phyloP scores from a whole-genome alignment of 164 flowering plant genomes.

The Akebia trifoliata region DNA sequence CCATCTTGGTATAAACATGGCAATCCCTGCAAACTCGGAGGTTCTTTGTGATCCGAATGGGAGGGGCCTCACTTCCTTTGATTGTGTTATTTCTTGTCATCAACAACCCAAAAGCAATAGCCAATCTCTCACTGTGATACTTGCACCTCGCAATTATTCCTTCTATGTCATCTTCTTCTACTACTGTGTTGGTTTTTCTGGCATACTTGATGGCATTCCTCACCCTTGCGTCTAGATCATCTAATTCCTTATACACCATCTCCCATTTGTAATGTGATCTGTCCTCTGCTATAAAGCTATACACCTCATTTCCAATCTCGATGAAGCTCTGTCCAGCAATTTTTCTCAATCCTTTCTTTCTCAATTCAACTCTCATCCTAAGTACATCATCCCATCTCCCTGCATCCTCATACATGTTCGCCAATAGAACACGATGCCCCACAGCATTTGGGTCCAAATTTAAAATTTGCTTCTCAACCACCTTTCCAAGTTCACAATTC shows the following conservation, averaged over 20 bases:
- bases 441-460: constrained; percentile 14
- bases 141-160: constrained; percentile 16
- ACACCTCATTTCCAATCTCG: constrained; percentile 22
- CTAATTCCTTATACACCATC: constrained; percentile 16
- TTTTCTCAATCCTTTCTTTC: constrained; percentile 24
- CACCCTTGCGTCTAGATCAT: constrained; percentile 17
- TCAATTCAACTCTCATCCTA: constrained; percentile 23
- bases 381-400: constrained; percentile 25
- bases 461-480: constrained; percentile 19
- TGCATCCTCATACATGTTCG: constrained; percentile 26
- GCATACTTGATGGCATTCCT: constrained; percentile 9
- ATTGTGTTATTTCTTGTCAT: neutral
- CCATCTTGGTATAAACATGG: constrained; percentile 23
- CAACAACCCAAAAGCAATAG: constrained; percentile 26
- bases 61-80: neutral
- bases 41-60: constrained; percentile 26
- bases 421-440: constrained; percentile 27
- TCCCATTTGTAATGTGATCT: constrained; percentile 13
- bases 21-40: constrained; percentile 28
- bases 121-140: constrained; percentile 32
- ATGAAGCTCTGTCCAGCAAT: constrained; percentile 29
- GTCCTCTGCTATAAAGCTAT: constrained; percentile 25
- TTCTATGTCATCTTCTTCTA: constrained; percentile 11
- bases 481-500: constrained; percentile 22
- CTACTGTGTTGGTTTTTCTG: constrained; percentile 1